A percentile compares a stretch with the other conserved stretches of the same genome.
These are phyloP conservation scores for Boletus rex-veris DNA, from an alignment of 768 basidiomycete species.

Conservation along the genomic window DNA sequence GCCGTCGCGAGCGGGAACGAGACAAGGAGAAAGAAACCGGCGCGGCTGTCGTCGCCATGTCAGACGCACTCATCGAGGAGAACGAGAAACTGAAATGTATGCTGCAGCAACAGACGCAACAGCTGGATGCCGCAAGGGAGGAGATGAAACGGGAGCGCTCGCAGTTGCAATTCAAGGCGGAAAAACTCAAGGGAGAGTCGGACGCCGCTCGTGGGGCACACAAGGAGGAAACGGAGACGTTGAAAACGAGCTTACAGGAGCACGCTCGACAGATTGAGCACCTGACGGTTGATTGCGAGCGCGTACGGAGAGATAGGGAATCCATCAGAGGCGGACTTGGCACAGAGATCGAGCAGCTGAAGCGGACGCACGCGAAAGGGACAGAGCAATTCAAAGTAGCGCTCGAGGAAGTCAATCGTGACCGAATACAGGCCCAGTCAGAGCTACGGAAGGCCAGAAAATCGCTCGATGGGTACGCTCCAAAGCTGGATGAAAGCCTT, in stretches of 20 bases:
- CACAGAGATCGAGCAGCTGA: constrained; percentile 24
- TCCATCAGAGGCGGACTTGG: constrained; percentile 8
- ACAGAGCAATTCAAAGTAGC: constrained; percentile 13
- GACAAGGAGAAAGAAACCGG: constrained; percentile 13
- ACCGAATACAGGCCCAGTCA: constrained; percentile 16
- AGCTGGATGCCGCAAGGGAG: constrained; percentile 9
- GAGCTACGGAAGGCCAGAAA: constrained; percentile 22
- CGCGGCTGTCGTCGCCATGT: not conserved
- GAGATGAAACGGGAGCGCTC: constrained; percentile 10
- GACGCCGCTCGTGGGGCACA: not conserved
- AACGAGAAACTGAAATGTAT: constrained; percentile 21
- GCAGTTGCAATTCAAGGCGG: constrained; percentile 10
- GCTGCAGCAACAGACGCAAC: constrained; percentile 18
- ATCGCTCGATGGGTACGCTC: constrained; percentile 16
- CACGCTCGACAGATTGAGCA: constrained; percentile 19
- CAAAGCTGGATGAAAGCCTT: constrained; percentile 16
- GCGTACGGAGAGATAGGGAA: constrained; percentile 24
- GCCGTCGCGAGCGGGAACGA: constrained; percentile 17
- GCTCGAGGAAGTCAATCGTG: constrained; percentile 26
- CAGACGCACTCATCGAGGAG: constrained; percentile 20
- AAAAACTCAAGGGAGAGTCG: constrained; percentile 14
- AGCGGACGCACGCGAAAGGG: constrained; percentile 11
- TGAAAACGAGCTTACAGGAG: constrained; percentile 18
- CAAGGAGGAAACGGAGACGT: constrained; percentile 15
- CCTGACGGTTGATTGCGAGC: constrained; percentile 24